Conservation (phyloP, 2,329 filamentous ascomycete species). For the Truncatella angustata region DNA sequence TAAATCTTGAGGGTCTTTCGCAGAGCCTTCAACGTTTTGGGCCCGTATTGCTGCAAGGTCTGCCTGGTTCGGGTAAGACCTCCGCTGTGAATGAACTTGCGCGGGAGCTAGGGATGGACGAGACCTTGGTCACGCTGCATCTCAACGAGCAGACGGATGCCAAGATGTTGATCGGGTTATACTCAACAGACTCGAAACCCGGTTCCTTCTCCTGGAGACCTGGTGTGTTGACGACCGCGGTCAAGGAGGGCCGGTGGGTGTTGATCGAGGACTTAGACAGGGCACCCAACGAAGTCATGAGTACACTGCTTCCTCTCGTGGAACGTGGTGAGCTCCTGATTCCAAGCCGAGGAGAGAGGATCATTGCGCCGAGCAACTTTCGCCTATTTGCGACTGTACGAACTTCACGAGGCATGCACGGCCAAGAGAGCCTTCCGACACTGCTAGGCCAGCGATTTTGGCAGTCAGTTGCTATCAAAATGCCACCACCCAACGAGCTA, state of each 20-base stretch:
- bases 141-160: conserved; percentile 98
- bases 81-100: conserved; percentile 81
- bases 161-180: conserved; percentile 92
- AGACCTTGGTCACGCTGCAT: conserved; percentile 87
- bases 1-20: conserved; percentile 71
- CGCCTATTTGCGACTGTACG: conserved; percentile 89
- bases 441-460: conserved; percentile 86
- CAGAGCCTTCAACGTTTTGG: conserved; percentile 62
- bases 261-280: conserved; percentile 95
- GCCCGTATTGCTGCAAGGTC: conserved; percentile 78
- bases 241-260: conserved; percentile 93
- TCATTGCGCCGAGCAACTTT: conserved; percentile 81
- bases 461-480: conserved; percentile 69
- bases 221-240: conserved; percentile 89
- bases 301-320: conserved; percentile 86
- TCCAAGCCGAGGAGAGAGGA: conserved; percentile 81
- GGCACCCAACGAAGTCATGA: conserved; percentile 91
- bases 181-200: conserved; percentile 82
- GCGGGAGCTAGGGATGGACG: conserved; percentile 72
- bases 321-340: conserved; percentile 90
- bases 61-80: conserved; percentile 89
- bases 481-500: conserved; percentile 69
- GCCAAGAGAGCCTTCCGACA: conserved; percentile 63
- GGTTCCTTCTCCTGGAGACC: conserved; percentile 91
- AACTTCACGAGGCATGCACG: conserved; percentile 68